phyloP scores from a whole-genome alignment of 306 rosid species.

The Neltuma alba region DNA sequence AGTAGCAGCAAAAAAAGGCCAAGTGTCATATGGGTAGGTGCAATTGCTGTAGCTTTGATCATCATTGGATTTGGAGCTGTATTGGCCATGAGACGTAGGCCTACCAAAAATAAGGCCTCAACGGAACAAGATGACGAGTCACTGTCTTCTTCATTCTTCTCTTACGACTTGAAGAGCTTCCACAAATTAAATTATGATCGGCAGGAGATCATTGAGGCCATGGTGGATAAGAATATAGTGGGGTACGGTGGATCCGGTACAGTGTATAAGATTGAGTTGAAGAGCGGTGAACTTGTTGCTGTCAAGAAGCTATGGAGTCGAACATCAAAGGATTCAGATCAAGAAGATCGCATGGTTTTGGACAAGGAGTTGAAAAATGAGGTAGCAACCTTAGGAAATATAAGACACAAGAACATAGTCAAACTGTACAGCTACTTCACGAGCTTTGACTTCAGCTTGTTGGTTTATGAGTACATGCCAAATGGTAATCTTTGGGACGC shows the following conservation, averaged over 20 bases:
- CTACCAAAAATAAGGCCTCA: constrained; percentile 35
- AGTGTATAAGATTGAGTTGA: constrained; percentile 63
- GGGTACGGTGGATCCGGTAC: constrained; percentile 73
- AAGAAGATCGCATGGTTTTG: constrained; percentile 44
- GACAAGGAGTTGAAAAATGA: constrained; percentile 62
- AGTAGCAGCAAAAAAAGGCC: constrained; percentile 34
- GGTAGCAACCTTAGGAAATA: constrained; percentile 66
- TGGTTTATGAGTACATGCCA: constrained; percentile 73
- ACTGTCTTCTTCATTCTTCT: constrained; percentile 50
- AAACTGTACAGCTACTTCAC: constrained; percentile 64
- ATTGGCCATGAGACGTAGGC: constrained; percentile 48
- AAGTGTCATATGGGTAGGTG: constrained; percentile 57
- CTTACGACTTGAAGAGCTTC: constrained; percentile 64
- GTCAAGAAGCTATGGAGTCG: constrained; percentile 60
- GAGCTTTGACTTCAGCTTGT: constrained; percentile 53
- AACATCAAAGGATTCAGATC: constrained; percentile 36
- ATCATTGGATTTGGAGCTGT: constrained; percentile 47
- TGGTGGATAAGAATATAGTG: constrained; percentile 69
- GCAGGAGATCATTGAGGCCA: constrained; percentile 51
- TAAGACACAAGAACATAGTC: constrained; percentile 71
- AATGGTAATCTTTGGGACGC: constrained; percentile 83
- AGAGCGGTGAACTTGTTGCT: constrained; percentile 57
- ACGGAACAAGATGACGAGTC: constrained; percentile 54
- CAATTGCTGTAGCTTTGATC: constrained; percentile 44
- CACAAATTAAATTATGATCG: constrained; percentile 59